phyloP scores from a whole-genome alignment of 768 basidiomycete species.

The Coprinellus micaceus region DNA sequence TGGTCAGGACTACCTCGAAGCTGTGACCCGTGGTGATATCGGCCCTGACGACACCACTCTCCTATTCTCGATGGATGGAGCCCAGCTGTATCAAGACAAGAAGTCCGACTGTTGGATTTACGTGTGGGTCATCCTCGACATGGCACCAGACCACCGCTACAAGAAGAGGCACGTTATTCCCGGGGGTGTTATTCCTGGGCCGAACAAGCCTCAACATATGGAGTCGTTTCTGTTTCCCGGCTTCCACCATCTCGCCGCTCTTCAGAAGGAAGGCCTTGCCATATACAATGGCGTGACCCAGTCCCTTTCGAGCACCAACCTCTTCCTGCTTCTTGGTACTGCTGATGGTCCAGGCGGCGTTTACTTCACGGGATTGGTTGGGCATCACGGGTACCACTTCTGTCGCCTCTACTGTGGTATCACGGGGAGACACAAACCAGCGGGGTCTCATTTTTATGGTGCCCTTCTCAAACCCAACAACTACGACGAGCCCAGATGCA shows the following conservation, averaged over 20 bases:
- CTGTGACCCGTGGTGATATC: constrained; percentile 21
- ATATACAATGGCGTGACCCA: constrained; percentile 26
- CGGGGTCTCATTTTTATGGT: constrained; percentile 27
- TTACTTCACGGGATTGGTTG: constrained; percentile 28
- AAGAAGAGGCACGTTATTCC: constrained; percentile 22
- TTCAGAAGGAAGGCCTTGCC: constrained; percentile 27
- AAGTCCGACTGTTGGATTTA: constrained; percentile 29
- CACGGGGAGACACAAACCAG: neutral
- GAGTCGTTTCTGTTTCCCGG: constrained; percentile 34
- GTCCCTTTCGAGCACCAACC: constrained; percentile 11
- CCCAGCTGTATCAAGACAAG: constrained; percentile 35
- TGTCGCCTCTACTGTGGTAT: constrained; percentile 6
- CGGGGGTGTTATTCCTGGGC: constrained; percentile 23
- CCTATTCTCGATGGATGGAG: constrained; percentile 32
- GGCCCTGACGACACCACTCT: constrained; percentile 23
- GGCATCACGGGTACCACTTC: constrained; percentile 22
- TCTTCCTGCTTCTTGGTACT: constrained; percentile 21
- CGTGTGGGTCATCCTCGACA: constrained; percentile 25
- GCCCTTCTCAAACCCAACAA: constrained; percentile 24
- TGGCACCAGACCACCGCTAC: constrained; percentile 19
- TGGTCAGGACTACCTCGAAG: constrained; percentile 27
- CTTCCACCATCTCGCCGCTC: constrained; percentile 28
- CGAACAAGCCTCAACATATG: constrained; percentile 26
- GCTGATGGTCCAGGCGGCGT: constrained; percentile 34
- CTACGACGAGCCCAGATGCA: constrained; percentile 18